Conservation (phyloP, 1,284 basidiomycete genomes). For the Melampsora allii-populina region DNA sequence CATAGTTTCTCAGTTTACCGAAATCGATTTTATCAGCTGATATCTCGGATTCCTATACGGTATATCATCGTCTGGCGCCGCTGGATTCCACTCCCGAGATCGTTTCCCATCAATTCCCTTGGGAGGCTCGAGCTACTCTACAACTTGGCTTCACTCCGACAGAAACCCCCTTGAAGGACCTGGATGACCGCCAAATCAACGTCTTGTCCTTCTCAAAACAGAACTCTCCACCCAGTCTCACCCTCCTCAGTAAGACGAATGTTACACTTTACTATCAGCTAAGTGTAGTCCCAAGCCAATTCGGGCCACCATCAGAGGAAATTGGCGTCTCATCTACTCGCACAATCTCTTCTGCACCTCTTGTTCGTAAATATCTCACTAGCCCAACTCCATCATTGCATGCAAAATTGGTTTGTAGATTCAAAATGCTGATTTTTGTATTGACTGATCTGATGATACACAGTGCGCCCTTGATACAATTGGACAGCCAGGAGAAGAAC, state of each 20-base stretch:
- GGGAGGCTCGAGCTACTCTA: neutral
- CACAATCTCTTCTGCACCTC: conserved; percentile 2
- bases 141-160: neutral
- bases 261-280: neutral
- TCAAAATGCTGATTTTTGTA: neutral
- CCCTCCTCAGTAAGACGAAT: neutral
- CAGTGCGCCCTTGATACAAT: conserved; percentile 18
- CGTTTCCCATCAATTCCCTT: neutral
- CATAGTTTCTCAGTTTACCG: too few species aligned
- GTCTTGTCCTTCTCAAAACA: neutral
- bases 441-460: neutral
- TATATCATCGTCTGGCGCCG: conserved; percentile 5
- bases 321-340: neutral
- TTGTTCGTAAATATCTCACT: neutral
- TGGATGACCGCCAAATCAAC: neutral
- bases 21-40: neutral
- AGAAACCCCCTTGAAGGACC: neutral
- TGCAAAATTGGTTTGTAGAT: neutral
- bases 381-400: neutral
- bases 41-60: neutral
- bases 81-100: neutral
- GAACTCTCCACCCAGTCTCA: neutral
- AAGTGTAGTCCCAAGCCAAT: neutral
- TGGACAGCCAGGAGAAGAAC: neutral
- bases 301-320: neutral